phyloP scores from a whole-genome alignment of 192 early-diverging fungal genomes.

The Irineochytrium annulatum region DNA sequence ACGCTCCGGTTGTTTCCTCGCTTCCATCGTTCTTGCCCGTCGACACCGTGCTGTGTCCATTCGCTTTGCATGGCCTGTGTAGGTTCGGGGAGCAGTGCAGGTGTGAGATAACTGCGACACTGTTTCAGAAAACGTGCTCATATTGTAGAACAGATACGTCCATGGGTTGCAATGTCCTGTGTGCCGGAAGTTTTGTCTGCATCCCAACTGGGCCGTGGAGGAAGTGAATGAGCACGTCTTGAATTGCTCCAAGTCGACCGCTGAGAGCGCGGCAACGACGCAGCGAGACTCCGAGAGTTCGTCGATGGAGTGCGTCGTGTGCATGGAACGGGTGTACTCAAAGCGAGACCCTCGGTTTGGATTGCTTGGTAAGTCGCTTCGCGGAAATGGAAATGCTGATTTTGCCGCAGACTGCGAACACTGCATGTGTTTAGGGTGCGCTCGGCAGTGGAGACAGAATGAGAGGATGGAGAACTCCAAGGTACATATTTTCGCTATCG shows the following conservation, averaged over 20 bases:
- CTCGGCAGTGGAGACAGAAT: conserved; percentile 44
- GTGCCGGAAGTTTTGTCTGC: conserved; percentile 35
- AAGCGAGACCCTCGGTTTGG: conserved; percentile 50
- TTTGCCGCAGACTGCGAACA: conserved; percentile 40
- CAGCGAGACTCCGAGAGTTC: background rate
- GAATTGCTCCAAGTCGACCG: conserved; percentile 13
- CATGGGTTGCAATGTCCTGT: conserved; percentile 44
- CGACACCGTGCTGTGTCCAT: conserved; percentile 33
- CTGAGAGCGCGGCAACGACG: conserved; percentile 10
- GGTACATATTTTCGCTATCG: conserved; percentile 5
- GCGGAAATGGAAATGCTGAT: background rate
- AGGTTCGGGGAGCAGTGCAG: conserved; percentile 34
- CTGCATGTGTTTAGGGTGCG: conserved; percentile 48
- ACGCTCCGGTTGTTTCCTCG: background rate
- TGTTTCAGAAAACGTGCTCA: too few species aligned
- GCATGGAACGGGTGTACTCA: conserved; percentile 40
- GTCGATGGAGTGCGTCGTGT: conserved; percentile 47
- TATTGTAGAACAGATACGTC: conserved; percentile 17
- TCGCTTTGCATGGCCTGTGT: conserved; percentile 41
- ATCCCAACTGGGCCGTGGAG: conserved; percentile 23
- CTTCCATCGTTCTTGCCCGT: background rate
- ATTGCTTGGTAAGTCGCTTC: conserved; percentile 32
- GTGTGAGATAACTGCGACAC: background rate
- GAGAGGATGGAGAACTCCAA: conserved; percentile 44
- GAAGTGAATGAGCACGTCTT: background rate